Evolutionary conservation across 768 basidiomycete genomes (phyloP).

Genomic region (Lactifluus piperatus): DNA sequence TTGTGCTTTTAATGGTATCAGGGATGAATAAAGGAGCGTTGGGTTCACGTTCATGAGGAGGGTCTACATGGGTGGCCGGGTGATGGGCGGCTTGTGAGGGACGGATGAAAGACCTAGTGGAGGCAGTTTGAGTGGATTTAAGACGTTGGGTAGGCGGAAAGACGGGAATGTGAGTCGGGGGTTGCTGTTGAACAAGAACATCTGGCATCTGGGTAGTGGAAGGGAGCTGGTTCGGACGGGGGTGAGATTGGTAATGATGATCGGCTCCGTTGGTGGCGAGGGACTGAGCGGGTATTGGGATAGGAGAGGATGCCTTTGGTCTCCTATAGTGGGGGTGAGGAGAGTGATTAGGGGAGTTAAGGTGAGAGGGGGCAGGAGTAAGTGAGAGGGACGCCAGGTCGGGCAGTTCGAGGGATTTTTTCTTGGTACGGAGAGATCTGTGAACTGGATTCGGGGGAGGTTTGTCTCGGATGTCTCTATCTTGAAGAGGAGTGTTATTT

Average conservation of each 20-base stretch:
- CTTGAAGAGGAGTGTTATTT: slow-evolving; percentile 10
- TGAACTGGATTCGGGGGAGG: slow-evolving; percentile 36
- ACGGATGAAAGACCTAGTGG: slow-evolving; percentile 35
- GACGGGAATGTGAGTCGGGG: slow-evolving; percentile 36
- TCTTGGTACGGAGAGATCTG: slow-evolving; percentile 55
- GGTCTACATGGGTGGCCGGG: slow-evolving; percentile 4
- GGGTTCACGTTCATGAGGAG: slow-evolving; percentile 22
- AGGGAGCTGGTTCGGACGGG: slow-evolving; percentile 17
- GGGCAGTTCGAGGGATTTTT: slow-evolving; percentile 67
- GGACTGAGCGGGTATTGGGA: slow-evolving; percentile 35
- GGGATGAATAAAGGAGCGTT: slow-evolving; percentile 33
- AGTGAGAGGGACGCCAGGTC: slow-evolving; percentile 52
- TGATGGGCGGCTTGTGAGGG: slow-evolving; percentile 15
- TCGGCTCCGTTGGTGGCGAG: slow-evolving; percentile 21
- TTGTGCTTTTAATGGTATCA: slow-evolving; percentile 54
- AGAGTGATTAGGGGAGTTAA: slow-evolving; percentile 32
- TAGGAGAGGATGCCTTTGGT: slow-evolving; percentile 38
- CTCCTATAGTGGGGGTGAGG: slow-evolving; percentile 36
- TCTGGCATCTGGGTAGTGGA: slow-evolving; percentile 31
- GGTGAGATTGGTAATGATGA: slow-evolving; percentile 15
- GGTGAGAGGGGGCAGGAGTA: slow-evolving; percentile 33
- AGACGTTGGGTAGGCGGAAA: slow-evolving; percentile 25
- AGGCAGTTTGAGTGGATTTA: slow-evolving; percentile 25
- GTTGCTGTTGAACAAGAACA: slow-evolving; percentile 34
- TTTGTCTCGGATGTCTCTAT: slow-evolving; percentile 14